Evolutionary conservation across 163 green algal genomes (phyloP).

Genomic region (Chlamydomonas reinhardtii): DNA sequence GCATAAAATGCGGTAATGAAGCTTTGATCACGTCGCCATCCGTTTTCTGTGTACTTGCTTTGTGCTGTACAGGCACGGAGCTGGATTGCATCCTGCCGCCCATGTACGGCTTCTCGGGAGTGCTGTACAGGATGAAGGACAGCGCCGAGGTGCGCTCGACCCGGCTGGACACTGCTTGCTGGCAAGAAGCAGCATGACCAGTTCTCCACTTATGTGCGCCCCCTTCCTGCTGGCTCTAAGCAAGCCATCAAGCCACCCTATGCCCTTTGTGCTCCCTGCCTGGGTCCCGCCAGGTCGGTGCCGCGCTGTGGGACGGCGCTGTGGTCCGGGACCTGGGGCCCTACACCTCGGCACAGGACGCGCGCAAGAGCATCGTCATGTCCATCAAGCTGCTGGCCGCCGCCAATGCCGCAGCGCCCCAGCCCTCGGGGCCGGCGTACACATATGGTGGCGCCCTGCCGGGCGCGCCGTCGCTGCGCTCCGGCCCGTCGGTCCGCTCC

Average conservation of each 20-base stretch:
- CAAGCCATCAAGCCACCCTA: too few relatives aligned
- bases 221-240: too few relatives aligned
- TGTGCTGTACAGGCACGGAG: constrained; percentile 33
- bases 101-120: constrained; percentile 18
- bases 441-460: too few relatives aligned
- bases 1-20: too few relatives aligned
- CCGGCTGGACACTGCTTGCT: too few relatives aligned
- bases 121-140: constrained; percentile 11
- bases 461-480: too few relatives aligned
- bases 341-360: not conserved
- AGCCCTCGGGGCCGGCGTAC: not conserved
- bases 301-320: constrained; percentile 19
- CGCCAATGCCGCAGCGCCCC: not conserved
- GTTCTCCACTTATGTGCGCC: too few relatives aligned
- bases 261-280: too few relatives aligned
- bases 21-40: too few relatives aligned
- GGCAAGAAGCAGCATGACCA: too few relatives aligned
- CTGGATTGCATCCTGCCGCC: constrained; percentile 36
- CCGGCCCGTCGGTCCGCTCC: too few relatives aligned
- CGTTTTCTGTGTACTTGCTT: too few relatives aligned
- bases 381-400: constrained; percentile 18
- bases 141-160: not conserved
- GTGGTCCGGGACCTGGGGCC: constrained; percentile 4
- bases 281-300: constrained; percentile 25
- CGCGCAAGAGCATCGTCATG: constrained; percentile 14